phyloP scores from a whole-genome alignment of 345 rosid species.

The Trapa incisa region DNA sequence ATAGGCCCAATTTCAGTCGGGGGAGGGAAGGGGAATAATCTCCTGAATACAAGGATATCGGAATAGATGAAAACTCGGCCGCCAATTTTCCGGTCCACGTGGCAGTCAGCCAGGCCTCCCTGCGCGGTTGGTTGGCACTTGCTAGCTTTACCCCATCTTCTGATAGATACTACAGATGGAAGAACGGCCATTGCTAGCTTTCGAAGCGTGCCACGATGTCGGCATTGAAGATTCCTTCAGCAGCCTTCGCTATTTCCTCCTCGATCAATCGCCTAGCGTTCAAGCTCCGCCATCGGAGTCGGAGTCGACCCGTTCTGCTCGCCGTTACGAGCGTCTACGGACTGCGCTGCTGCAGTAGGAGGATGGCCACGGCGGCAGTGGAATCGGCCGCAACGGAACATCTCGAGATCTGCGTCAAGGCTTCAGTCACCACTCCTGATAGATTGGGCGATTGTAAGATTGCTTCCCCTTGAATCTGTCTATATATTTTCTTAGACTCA shows the following conservation, averaged over 20 bases:
- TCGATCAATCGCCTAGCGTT: conserved; percentile 27
- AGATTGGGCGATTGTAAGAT: conserved; percentile 76
- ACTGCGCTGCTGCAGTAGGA: conserved; percentile 12
- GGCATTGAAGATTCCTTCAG: conserved; percentile 33
- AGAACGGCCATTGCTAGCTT: too few relatives aligned
- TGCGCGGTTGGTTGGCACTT: not conserved
- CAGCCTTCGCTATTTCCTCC: conserved; percentile 35
- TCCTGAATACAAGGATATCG: too few relatives aligned
- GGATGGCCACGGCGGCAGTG: conserved; percentile 26
- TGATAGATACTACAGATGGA: too few relatives aligned
- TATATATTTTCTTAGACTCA: too few relatives aligned
- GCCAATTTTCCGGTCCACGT: not conserved
- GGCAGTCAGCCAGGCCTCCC: not conserved
- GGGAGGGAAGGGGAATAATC: too few relatives aligned
- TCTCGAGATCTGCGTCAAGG: conserved; percentile 76
- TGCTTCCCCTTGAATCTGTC: not conserved
- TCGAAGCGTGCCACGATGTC: conserved; percentile 22
- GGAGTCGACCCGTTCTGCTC: not conserved
- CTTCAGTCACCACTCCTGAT: conserved; percentile 59
- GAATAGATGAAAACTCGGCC: not conserved
- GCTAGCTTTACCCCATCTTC: too few relatives aligned
- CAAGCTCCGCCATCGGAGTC: conserved; percentile 15
- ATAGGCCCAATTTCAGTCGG: not conserved
- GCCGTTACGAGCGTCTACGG: conserved; percentile 5
- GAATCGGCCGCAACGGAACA: conserved; percentile 26